Evolutionary conservation across 1,284 basidiomycete genomes (phyloP), one percentile per base, ranked within the genome.

Genomic region (Heterobasidion occidentale): DNA sequence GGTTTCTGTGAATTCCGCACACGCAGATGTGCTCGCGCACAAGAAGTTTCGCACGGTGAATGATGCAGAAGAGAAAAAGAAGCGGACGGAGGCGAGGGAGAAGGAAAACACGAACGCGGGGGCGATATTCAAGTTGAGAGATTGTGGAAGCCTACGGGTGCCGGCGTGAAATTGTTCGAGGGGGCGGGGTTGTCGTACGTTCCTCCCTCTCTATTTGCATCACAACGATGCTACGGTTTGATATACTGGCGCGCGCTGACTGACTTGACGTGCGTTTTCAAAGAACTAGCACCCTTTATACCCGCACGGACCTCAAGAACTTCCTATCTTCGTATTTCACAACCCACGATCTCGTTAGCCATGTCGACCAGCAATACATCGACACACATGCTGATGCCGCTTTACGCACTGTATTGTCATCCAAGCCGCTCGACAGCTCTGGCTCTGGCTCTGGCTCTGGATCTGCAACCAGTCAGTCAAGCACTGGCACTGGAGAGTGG

Each of bases 91-190:
- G 60, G 77, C 76, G 59, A 73, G 69, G 60, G 34, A 77, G 68
- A 57, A 71, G 68, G 44, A 77, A 71, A 17, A 73, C 76, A 35
- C 38, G 7, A 48, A 17, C 19, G 9, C 9, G 54, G 71, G 73
- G 75, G 70, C 45, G 75, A 71, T 12, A 74, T 70, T 35, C 69
- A 83, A 17, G 71, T 93, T 45, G 78, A 70, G 47, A 89, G 92
- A 67, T 64, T 90, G 17, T 92, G 85, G 86, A 92, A 88, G 63
- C 89, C 92, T 2, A 77, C 83, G 62, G 75, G 77, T 38, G 62
- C 66, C 5, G 81, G 76, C 5, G 67, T 81, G 1, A 70, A 68
- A 2, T 77, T 92, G 59, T 91, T 92, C 68, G 77, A 83, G 53
- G 80, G 68, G 52, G 78, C 76, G 55, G 83, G 73, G 61, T 76